These are phyloP conservation scores for Aechmea fasciata DNA, from an alignment of 176 grass and related monocot genomes.

Conservation along the genomic window DNA sequence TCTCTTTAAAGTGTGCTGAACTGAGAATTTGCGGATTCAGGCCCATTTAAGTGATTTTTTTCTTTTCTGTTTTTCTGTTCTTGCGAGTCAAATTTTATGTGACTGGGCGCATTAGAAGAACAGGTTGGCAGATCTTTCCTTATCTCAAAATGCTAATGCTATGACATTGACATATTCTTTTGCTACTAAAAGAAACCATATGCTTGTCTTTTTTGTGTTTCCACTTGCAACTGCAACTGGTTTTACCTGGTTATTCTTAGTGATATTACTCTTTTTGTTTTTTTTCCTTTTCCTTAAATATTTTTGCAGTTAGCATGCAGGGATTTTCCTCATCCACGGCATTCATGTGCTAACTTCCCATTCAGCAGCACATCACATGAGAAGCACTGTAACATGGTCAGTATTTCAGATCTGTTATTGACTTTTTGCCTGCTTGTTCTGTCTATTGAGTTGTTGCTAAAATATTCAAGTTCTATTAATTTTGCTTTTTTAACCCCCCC, in stretches of 20 bases:
- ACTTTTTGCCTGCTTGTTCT: background rate
- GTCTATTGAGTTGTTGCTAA: conserved; percentile 7
- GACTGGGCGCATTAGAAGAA: background rate
- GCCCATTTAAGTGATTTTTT: background rate
- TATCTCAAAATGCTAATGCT: background rate
- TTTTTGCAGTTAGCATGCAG: conserved; percentile 78
- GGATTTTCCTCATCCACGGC: conserved; percentile 86
- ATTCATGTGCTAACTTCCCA: conserved; percentile 78
- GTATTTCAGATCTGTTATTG: conserved; percentile 11
- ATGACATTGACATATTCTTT: background rate
- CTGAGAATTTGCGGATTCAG: too few relatives aligned
- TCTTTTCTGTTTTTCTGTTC: background rate
- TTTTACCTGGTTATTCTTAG: background rate
- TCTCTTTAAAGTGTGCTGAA: too few relatives aligned
- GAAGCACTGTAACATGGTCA: conserved; percentile 72
- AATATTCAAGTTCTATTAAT: background rate
- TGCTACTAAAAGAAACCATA: background rate
- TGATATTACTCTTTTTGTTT: background rate
- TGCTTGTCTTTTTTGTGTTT: background rate
- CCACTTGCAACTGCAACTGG: background rate
- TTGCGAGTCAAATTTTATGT: background rate
- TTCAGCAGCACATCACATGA: conserved; percentile 64
- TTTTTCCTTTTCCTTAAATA: conserved; percentile 12
- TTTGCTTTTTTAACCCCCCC: too few relatives aligned
- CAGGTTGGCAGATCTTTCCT: background rate